Evolutionary conservation across 768 basidiomycete species (phyloP).

Genomic region (Mycena rebaudengoi): DNA sequence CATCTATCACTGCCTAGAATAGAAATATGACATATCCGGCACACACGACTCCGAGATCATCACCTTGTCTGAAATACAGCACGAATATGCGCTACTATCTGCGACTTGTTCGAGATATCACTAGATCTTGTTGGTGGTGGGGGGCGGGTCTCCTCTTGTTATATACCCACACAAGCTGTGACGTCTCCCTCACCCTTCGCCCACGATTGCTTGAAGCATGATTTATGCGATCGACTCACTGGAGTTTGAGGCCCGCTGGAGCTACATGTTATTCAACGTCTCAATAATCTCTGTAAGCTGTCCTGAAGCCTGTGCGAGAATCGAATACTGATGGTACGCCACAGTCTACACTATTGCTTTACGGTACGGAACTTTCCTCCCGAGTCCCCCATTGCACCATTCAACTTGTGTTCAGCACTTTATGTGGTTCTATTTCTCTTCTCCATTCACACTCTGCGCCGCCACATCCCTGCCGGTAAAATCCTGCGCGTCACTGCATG

Average conservation of each 20-base stretch:
- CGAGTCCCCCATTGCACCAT: background rate
- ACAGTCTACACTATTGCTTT: constrained; percentile 9
- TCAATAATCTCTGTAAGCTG: constrained; percentile 7
- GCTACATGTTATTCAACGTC: constrained; percentile 3
- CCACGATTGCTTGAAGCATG: background rate
- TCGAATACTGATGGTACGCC: background rate
- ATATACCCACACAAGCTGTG: background rate
- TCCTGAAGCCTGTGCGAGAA: background rate
- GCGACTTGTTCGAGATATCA: background rate
- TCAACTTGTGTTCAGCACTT: background rate
- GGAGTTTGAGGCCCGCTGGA: constrained; percentile 12
- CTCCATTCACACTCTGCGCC: constrained; percentile 1
- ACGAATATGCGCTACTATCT: no score
- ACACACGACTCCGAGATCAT: no score
- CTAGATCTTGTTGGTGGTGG: background rate
- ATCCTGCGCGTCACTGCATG: constrained; percentile 20
- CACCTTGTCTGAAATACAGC: no score
- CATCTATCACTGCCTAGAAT: no score
- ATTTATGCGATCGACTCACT: constrained; percentile 15
- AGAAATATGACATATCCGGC: no score
- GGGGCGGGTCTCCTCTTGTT: background rate
- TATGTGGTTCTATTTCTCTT: constrained; percentile 7
- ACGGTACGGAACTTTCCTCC: background rate
- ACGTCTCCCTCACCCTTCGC: background rate
- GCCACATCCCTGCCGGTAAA: background rate